phyloP scores from a whole-genome alignment of 805 yeast species.

The Wickerhamomyces chaumierensis region DNA sequence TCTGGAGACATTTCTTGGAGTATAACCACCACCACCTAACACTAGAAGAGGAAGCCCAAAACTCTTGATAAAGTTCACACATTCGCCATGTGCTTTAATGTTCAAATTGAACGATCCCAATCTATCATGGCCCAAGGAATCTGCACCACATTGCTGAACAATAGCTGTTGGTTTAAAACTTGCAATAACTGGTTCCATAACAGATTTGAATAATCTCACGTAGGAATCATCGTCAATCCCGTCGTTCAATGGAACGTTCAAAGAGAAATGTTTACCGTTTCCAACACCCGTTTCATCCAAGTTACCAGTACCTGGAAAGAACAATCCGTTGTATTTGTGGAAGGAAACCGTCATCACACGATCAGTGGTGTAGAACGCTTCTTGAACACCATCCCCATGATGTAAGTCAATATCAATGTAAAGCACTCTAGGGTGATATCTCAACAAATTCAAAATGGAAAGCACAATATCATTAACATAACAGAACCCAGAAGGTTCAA shows the following conservation, averaged over 20 bases:
- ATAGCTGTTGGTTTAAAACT: slow-evolving; percentile 90
- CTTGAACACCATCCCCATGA: slow-evolving; percentile 98
- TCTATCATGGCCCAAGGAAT: slow-evolving; percentile 86
- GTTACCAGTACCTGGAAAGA: slow-evolving; percentile 96
- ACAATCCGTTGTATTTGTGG: slow-evolving; percentile 89
- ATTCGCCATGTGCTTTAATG: slow-evolving; percentile 90
- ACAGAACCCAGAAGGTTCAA: slow-evolving; percentile 92
- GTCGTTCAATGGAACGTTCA: slow-evolving; percentile 87
- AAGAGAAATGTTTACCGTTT: slow-evolving; percentile 76
- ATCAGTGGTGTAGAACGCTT: slow-evolving; percentile 90
- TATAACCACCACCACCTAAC: slow-evolving; percentile 96
- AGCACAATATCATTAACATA: slow-evolving; percentile 90
- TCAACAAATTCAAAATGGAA: slow-evolving; percentile 70
- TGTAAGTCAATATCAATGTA: slow-evolving; percentile 93
- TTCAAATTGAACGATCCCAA: slow-evolving; percentile 89
- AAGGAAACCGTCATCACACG: slow-evolving; percentile 94
- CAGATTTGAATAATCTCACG: slow-evolving; percentile 62
- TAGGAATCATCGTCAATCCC: slow-evolving; percentile 93
- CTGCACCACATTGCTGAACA: slow-evolving; percentile 97
- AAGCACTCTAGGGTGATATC: slow-evolving; percentile 86
- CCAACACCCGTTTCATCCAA: slow-evolving; percentile 84
- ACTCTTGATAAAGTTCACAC: slow-evolving; percentile 80
- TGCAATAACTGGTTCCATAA: slow-evolving; percentile 82
- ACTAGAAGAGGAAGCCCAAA: slow-evolving; percentile 87
- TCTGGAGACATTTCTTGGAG: slow-evolving; percentile 89